phyloP scores from a whole-genome alignment of 2,329 filamentous ascomycete genomes.

The Penicillium sp. region DNA sequence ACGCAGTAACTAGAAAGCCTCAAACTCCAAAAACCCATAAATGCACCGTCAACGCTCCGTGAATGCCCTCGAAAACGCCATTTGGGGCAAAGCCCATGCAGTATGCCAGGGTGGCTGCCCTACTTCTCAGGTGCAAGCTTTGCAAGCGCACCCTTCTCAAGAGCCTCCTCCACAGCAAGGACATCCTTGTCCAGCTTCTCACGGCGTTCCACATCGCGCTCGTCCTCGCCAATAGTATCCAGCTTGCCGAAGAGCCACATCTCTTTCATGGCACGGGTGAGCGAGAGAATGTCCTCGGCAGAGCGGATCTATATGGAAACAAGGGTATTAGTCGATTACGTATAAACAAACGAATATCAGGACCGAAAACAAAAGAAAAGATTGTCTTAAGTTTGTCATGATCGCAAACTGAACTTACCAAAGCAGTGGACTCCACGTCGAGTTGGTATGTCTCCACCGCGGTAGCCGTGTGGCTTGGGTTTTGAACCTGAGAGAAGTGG shows the following conservation, averaged over 20 bases:
- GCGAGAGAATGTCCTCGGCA: conserved; percentile 61
- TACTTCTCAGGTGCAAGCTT: conserved; percentile 17
- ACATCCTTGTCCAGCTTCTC: conserved; percentile 50
- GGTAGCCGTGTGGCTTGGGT: conserved; percentile 54
- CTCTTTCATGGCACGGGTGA: conserved; percentile 65
- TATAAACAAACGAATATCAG: neutral
- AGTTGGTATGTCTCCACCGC: conserved; percentile 60
- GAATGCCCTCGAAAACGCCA: neutral
- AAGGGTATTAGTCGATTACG: neutral
- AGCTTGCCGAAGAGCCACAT: conserved; percentile 67
- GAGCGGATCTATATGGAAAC: conserved; percentile 53
- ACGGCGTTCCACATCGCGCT: conserved; percentile 40
- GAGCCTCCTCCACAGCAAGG: conserved; percentile 46
- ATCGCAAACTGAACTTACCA: conserved; percentile 43
- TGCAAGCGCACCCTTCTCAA: conserved; percentile 35
- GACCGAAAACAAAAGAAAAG: neutral
- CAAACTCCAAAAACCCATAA: neutral
- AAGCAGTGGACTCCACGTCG: conserved; percentile 58
- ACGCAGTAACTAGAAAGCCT: too few relatives aligned
- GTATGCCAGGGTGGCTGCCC: neutral
- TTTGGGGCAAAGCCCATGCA: neutral
- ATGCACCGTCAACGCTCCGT: neutral
- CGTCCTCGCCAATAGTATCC: conserved; percentile 54
- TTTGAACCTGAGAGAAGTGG: conserved; percentile 43
- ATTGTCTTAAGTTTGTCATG: neutral